A percentile compares a stretch with the other conserved stretches of the same genome.
phyloP scores from a whole-genome alignment of 768 basidiomycete species.

The Multifurca ochricompacta region DNA sequence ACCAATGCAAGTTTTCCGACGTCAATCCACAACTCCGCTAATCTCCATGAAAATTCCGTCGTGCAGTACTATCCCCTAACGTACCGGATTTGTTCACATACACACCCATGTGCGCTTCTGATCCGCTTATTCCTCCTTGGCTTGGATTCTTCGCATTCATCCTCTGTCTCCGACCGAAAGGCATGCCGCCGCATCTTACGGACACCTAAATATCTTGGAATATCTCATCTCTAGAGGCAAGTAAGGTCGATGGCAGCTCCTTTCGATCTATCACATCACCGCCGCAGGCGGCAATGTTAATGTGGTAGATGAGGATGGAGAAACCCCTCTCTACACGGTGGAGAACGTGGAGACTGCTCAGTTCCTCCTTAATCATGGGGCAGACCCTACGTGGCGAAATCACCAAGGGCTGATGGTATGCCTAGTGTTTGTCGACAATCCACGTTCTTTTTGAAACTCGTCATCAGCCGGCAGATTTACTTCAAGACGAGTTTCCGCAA shows the following conservation, averaged over 20 bases:
- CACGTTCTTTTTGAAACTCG: background rate
- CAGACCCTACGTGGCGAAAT: conserved; percentile 54
- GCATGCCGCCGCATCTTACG: conserved; percentile 94
- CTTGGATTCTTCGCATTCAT: conserved; percentile 4
- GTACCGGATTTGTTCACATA: conserved; percentile 64
- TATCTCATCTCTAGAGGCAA: conserved; percentile 71
- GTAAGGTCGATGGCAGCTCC: conserved; percentile 12
- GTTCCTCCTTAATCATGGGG: conserved; percentile 75
- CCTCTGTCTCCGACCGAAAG: conserved; percentile 31
- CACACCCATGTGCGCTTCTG: conserved; percentile 60
- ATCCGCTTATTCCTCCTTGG: background rate
- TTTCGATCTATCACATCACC: background rate
- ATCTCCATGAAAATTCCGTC: conserved; percentile 4
- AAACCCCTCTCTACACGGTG: conserved; percentile 88
- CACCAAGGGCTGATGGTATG: conserved; percentile 68
- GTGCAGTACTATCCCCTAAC: conserved; percentile 54
- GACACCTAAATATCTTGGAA: conserved; percentile 62
- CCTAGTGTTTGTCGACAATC: conserved; percentile 16
- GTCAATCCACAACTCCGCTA: conserved; percentile 25
- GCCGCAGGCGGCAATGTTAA: conserved; percentile 77
- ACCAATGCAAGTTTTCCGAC: conserved; percentile 53
- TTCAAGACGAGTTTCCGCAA: conserved; percentile 62
- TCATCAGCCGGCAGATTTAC: conserved; percentile 58
- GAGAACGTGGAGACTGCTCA: conserved; percentile 73
- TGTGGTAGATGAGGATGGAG: conserved; percentile 76